Percentiles rank a stretch among this genome's conserved stretches.
phyloP scores from a whole-genome alignment of 2,329 filamentous ascomycete genomes.

The Fusarium tricinctum region DNA sequence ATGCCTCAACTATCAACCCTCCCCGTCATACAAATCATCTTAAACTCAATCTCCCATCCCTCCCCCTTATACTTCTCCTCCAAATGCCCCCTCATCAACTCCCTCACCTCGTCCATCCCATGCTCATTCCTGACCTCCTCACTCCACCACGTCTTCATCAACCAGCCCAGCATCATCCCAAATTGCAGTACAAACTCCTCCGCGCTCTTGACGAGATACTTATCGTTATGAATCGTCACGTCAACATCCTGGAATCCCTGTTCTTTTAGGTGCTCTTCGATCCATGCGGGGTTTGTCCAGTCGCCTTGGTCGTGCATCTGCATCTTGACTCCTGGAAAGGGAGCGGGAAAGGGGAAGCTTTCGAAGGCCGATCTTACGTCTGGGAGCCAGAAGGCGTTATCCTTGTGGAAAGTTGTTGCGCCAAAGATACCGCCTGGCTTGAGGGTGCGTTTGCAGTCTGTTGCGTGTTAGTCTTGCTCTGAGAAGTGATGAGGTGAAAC shows the following conservation, averaged over 20 bases:
- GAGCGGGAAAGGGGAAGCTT: constrained; percentile 58
- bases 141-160: constrained; percentile 57
- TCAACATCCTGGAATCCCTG: constrained; percentile 58
- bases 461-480: not conserved
- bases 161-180: constrained; percentile 57
- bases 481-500: not conserved
- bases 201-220: constrained; percentile 51
- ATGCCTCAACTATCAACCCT: constrained; percentile 31
- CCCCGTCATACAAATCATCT: constrained; percentile 47
- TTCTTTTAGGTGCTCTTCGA: constrained; percentile 54
- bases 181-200: constrained; percentile 55
- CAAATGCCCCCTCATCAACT: constrained; percentile 55
- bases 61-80: constrained; percentile 56
- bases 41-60: constrained; percentile 48
- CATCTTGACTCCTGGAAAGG: constrained; percentile 55
- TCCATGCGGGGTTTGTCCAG: constrained; percentile 59
- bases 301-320: constrained; percentile 57
- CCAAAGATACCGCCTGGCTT: constrained; percentile 57
- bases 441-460: constrained; percentile 58
- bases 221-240: constrained; percentile 50
- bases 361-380: constrained; percentile 58
- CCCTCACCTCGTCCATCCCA: constrained; percentile 55
- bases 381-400: constrained; percentile 54
- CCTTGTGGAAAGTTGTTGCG: constrained; percentile 55
- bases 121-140: constrained; percentile 56